phyloP scores from a whole-genome alignment of 495 filamentous ascomycete genomes.

The Margaritispora aquatica region DNA sequence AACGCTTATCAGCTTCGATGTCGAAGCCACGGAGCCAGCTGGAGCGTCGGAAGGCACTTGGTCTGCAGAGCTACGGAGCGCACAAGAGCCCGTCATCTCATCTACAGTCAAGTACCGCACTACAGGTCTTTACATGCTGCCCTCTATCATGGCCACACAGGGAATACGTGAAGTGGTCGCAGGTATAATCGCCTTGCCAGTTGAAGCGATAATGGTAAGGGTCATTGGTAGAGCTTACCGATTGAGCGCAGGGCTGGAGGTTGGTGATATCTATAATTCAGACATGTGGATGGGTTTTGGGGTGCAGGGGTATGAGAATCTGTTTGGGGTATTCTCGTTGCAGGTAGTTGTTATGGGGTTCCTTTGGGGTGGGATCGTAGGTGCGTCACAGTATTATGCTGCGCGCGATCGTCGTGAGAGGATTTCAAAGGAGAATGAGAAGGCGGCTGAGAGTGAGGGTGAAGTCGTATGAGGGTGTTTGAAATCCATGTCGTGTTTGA shows the following conservation, averaged over 20 bases:
- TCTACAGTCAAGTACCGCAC: conserved; percentile 14
- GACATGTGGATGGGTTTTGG: neutral
- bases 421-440: too few species aligned
- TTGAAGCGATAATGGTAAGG: conserved; percentile 23
- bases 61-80: conserved; percentile 46
- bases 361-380: conserved; percentile 17
- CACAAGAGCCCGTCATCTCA: conserved; percentile 20
- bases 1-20: conserved; percentile 51
- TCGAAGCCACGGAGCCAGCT: conserved; percentile 41
- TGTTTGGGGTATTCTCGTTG: conserved; percentile 6
- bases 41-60: conserved; percentile 38
- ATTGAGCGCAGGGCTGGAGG: conserved; percentile 7
- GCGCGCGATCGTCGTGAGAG: neutral
- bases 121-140: conserved; percentile 23
- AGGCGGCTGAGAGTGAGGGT: too few species aligned
- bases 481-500: too few species aligned
- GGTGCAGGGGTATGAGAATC: conserved; percentile 2
- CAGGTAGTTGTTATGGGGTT: conserved; percentile 18
- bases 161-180: conserved; percentile 13
- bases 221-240: conserved; percentile 19
- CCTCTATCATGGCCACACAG: conserved; percentile 22
- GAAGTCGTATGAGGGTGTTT: too few species aligned
- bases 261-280: conserved; percentile 9
- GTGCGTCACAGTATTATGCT: neutral
- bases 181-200: conserved; percentile 16